phyloP scores from a whole-genome alignment of 257 asterid species.

The Orobanche coerulescens region DNA sequence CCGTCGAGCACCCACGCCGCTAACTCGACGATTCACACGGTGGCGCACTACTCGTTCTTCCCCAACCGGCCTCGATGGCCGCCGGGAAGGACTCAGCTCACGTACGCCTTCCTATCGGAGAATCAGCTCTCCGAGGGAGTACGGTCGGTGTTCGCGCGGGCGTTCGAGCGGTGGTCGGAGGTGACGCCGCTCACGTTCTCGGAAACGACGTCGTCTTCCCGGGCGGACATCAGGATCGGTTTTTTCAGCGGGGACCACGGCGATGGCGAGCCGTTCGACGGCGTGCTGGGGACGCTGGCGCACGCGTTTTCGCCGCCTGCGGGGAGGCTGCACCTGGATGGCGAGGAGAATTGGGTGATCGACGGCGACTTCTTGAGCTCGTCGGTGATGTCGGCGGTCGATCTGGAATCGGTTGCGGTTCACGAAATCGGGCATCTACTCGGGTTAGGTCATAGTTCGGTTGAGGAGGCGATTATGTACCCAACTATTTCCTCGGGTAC shows the following conservation, averaged over 20 bases:
- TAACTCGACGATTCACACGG: slow-evolving; percentile 31
- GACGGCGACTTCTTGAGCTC: slow-evolving; percentile 41
- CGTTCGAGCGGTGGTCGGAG: slow-evolving; percentile 83
- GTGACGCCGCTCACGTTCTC: slow-evolving; percentile 52
- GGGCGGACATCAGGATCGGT: slow-evolving; percentile 65
- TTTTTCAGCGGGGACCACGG: slow-evolving; percentile 66
- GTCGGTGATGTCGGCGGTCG: slow-evolving; percentile 48
- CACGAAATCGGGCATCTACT: slow-evolving; percentile 89
- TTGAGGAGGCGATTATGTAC: slow-evolving; percentile 66
- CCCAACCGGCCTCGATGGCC: slow-evolving; percentile 82
- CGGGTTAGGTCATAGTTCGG: slow-evolving; percentile 87
- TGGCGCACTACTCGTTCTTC: slow-evolving; percentile 73
- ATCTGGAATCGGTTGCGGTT: slow-evolving; percentile 86
- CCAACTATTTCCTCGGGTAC: slow-evolving; percentile 54
- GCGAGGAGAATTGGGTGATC: slow-evolving; percentile 73
- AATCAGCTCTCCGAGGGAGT: slow-evolving; percentile 34
- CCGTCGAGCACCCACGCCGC: background rate
- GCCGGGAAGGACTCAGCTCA: slow-evolving; percentile 30
- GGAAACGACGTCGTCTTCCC: slow-evolving; percentile 30
- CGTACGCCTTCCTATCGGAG: slow-evolving; percentile 56
- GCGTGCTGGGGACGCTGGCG: slow-evolving; percentile 71
- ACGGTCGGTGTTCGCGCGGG: slow-evolving; percentile 39
- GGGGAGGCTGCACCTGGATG: slow-evolving; percentile 68
- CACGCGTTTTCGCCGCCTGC: slow-evolving; percentile 89
- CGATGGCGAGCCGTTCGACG: slow-evolving; percentile 91